Evolutionary conservation across 352 stramenopile genomes (phyloP).

Genomic region (Pythium brassicae): DNA sequence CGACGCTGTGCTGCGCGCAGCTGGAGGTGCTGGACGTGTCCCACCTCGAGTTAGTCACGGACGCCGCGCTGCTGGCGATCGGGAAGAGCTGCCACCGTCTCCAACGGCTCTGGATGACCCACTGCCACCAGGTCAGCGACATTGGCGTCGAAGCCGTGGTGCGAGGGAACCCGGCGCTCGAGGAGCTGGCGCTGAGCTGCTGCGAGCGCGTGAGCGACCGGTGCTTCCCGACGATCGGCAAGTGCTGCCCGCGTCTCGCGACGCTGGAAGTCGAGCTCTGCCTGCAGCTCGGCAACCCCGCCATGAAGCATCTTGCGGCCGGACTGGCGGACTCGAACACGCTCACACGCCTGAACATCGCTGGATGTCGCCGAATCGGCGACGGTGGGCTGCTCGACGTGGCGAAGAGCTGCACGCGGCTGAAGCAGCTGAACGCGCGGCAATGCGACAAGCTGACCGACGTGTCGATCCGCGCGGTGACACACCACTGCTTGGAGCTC

Average conservation of each 20-base stretch:
- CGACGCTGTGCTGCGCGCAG: constrained; percentile 44
- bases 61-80: constrained; percentile 40
- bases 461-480: constrained; percentile 55
- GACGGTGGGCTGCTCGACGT: constrained; percentile 80
- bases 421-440: constrained; percentile 72
- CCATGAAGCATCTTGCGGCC: constrained; percentile 53
- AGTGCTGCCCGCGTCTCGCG: constrained; percentile 36
- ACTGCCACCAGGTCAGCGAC: constrained; percentile 75
- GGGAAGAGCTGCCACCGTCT: constrained; percentile 51
- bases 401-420: constrained; percentile 42
- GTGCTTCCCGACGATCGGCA: constrained; percentile 46
- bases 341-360: constrained; percentile 70
- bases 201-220: constrained; percentile 68
- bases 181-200: constrained; percentile 55
- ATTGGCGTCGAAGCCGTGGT: constrained; percentile 70
- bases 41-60: constrained; percentile 58
- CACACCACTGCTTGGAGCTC: constrained; percentile 83
- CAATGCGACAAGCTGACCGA: constrained; percentile 86
- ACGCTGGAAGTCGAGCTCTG: constrained; percentile 58
- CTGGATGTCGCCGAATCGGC: constrained; percentile 67
- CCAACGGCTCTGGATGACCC: constrained; percentile 38
- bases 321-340: constrained; percentile 35
- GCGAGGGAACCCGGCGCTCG: constrained; percentile 36
- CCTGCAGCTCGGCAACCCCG: constrained; percentile 47
- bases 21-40: constrained; percentile 80